Percentiles rank a stretch among this genome's conserved stretches.
Conservation (phyloP, 2,329 filamentous ascomycete genomes). For the Alternaria brassicicola region DNA sequence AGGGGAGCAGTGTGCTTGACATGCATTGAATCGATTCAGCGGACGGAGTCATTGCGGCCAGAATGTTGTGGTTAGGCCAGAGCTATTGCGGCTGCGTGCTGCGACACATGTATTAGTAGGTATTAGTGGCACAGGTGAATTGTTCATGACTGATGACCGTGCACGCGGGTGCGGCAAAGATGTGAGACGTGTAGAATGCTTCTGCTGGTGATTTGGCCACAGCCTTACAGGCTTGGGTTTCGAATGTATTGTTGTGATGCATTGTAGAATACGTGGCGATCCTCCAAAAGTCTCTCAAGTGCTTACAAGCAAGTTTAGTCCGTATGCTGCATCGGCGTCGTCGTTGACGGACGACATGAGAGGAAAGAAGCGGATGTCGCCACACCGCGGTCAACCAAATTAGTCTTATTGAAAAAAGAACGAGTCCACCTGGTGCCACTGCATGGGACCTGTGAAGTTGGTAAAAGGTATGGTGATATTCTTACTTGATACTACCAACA, state of each 20-base stretch:
- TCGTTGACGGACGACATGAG: neutral
- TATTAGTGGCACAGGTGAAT: neutral
- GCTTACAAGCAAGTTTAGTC: too few species aligned
- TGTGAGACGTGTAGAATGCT: neutral
- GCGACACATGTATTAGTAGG: too few species aligned
- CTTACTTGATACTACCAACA: neutral
- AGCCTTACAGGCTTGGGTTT: neutral
- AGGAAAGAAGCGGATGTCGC: neutral
- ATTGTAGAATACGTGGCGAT: too few species aligned
- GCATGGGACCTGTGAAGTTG: neutral
- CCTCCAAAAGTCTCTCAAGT: too few species aligned
- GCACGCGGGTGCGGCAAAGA: neutral
- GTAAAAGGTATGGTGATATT: neutral
- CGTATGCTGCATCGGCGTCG: too few species aligned
- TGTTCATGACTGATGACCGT: neutral
- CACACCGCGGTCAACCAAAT: neutral
- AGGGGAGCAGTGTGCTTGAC: neutral
- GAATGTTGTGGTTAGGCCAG: too few species aligned
- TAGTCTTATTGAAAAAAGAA: neutral
- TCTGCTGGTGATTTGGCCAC: neutral
- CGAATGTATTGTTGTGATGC: neutral
- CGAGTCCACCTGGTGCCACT: neutral
- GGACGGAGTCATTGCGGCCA: too few species aligned
- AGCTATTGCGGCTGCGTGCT: too few species aligned
- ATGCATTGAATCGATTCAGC: too few species aligned